These are phyloP conservation scores for Magnolia changhungtana DNA, from an alignment of 164 flowering plant species.

Conservation along the genomic window DNA sequence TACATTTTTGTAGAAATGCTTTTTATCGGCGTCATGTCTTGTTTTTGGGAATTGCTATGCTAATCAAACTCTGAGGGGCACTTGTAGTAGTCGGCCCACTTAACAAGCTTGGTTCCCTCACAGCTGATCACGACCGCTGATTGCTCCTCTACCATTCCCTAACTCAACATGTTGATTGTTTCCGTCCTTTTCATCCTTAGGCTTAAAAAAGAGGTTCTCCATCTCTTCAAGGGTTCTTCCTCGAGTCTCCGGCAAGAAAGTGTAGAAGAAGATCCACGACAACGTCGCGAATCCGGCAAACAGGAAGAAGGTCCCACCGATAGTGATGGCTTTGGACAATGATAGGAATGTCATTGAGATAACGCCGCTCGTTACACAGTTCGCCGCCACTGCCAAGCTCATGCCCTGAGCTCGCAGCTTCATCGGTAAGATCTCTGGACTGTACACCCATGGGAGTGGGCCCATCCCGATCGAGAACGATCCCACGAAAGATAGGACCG, in stretches of 20 bases:
- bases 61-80: no score
- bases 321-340: constrained; percentile 40
- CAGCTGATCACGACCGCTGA: no score
- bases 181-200: neutral
- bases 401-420: constrained; percentile 53
- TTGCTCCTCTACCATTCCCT: neutral
- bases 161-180: neutral
- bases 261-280: constrained; percentile 49
- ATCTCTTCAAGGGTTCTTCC: constrained; percentile 61
- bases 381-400: constrained; percentile 49
- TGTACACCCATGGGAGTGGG: constrained; percentile 72
- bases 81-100: no score
- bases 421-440: constrained; percentile 64
- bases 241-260: constrained; percentile 52
- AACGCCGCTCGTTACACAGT: constrained; percentile 48
- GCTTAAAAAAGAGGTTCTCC: constrained; percentile 29
- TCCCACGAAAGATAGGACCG: constrained; percentile 38
- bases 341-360: constrained; percentile 51
- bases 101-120: no score
- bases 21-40: no score
- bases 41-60: no score
- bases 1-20: no score
- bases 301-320: constrained; percentile 53
- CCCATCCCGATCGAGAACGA: constrained; percentile 68
- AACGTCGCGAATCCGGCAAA: constrained; percentile 35